A percentile compares a stretch with the other conserved stretches of the same genome.
Evolutionary conservation across 1,139 yeast species (phyloP).

Genomic region (Kodamaea sp.): DNA sequence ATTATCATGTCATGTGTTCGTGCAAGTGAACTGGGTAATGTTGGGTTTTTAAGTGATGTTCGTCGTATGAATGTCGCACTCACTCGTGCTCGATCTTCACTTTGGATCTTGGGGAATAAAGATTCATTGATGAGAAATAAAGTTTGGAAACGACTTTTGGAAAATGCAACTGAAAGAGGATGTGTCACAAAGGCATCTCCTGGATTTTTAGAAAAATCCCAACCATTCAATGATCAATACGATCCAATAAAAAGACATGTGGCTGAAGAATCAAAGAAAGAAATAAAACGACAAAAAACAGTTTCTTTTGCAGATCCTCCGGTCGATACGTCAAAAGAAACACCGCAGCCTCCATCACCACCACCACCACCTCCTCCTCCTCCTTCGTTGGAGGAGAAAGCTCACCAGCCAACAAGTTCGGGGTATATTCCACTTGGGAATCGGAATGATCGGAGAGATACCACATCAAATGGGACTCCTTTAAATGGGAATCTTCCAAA

Average conservation of each 20-base stretch:
- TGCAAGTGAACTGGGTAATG: conserved; percentile 63
- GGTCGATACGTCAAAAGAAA: too few relatives aligned
- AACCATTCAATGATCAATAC: neutral
- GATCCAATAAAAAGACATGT: neutral
- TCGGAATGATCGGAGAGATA: too few relatives aligned
- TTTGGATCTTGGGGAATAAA: conserved; percentile 88
- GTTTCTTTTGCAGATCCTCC: too few relatives aligned
- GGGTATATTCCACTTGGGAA: too few relatives aligned
- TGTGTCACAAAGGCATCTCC: conserved; percentile 32
- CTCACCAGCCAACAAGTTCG: too few relatives aligned
- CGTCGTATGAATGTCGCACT: conserved; percentile 95
- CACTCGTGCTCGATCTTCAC: conserved; percentile 86
- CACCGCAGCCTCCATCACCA: too few relatives aligned
- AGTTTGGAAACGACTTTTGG: conserved; percentile 66
- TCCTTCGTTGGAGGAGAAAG: too few relatives aligned
- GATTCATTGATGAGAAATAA: conserved; percentile 57
- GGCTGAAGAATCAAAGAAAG: neutral
- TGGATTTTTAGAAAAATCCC: conserved; percentile 29
- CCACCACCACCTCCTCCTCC: too few relatives aligned
- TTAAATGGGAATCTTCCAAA: too few relatives aligned
- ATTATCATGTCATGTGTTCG: conserved; percentile 94
- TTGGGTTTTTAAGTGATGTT: conserved; percentile 85
- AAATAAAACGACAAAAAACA: neutral
- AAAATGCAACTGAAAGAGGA: conserved; percentile 56
- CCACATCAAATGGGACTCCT: too few relatives aligned